A percentile compares a stretch with the other conserved stretches of the same genome.
These are phyloP conservation scores for Mrakia frigida DNA, from an alignment of 768 basidiomycete genomes.

Conservation along the genomic window DNA sequence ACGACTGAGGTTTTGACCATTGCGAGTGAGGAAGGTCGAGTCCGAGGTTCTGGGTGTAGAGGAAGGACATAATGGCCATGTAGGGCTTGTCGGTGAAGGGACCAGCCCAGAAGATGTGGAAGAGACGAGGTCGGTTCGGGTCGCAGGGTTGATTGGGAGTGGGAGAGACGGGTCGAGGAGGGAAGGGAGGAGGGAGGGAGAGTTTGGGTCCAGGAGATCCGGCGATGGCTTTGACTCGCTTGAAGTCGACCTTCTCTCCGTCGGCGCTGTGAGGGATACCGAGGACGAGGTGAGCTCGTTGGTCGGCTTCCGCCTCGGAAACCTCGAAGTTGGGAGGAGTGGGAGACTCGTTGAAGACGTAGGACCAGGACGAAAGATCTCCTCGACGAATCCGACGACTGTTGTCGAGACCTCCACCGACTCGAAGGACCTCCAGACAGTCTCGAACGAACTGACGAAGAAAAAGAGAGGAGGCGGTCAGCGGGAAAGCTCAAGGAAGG, in stretches of 20 bases:
- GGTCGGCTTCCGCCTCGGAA: constrained; percentile 23
- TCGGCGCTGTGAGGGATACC: constrained; percentile 35
- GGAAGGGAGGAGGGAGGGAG: constrained; percentile 52
- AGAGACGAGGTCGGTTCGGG: constrained; percentile 74
- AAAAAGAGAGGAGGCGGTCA: not conserved
- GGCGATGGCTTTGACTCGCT: constrained; percentile 1
- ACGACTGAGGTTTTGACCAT: constrained; percentile 48
- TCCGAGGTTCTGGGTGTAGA: constrained; percentile 91
- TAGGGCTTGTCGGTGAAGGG: constrained; percentile 99
- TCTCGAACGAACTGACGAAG: constrained; percentile 80
- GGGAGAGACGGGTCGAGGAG: constrained; percentile 54
- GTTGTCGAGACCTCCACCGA: constrained; percentile 82
- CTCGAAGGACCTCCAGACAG: constrained; percentile 87
- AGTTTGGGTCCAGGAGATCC: constrained; percentile 28
- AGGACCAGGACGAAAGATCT: constrained; percentile 75
- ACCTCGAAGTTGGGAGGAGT: not conserved
- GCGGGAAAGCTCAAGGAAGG: not conserved
- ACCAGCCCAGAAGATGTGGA: constrained; percentile 99
- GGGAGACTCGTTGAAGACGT: constrained; percentile 68
- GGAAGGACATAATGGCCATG: constrained; percentile 84
- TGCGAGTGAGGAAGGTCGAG: constrained; percentile 56
- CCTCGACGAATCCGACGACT: constrained; percentile 68
- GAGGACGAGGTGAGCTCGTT: constrained; percentile 34
- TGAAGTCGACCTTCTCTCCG: constrained; percentile 8
- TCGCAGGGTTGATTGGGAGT: constrained; percentile 66